Evolutionary conservation across 1,139 yeast species (phyloP).

Genomic region (Nematodospora anomalae): DNA sequence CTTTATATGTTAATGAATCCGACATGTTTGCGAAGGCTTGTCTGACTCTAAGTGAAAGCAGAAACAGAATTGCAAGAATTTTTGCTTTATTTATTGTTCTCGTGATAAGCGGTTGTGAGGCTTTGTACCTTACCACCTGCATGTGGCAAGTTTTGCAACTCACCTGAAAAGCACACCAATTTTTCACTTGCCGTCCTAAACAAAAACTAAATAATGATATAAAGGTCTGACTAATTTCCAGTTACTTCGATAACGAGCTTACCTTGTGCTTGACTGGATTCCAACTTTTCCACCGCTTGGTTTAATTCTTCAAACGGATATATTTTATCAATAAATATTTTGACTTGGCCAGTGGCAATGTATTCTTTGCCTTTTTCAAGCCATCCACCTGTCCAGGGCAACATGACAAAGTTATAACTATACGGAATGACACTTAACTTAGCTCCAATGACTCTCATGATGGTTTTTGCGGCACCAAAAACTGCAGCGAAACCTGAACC

Average conservation of each 20-base stretch:
- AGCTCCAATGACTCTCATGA: constrained; percentile 5
- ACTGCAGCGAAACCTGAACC: constrained; percentile 9
- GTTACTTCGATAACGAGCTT: constrained; percentile 50
- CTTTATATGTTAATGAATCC: constrained; percentile 18
- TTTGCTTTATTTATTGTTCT: too few relatives aligned
- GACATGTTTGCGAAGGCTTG: constrained; percentile 12
- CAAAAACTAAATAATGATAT: too few relatives aligned
- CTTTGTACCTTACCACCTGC: too few relatives aligned
- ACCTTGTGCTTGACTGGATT: constrained; percentile 55
- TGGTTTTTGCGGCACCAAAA: constrained; percentile 1
- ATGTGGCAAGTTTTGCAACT: too few relatives aligned
- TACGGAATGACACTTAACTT: constrained; percentile 17
- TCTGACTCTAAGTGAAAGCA: too few relatives aligned
- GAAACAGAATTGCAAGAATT: too few relatives aligned
- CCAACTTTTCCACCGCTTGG: constrained; percentile 49
- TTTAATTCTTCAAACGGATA: constrained; percentile 48
- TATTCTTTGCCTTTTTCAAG: constrained; percentile 20
- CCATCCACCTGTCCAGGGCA: constrained; percentile 4
- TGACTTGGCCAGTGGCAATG: constrained; percentile 41
- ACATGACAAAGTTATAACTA: constrained; percentile 13
- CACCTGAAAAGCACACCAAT: too few relatives aligned
- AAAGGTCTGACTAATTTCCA: constrained; percentile 2
- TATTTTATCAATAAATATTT: constrained; percentile 53
- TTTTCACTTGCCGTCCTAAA: too few relatives aligned
- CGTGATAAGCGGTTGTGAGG: too few relatives aligned